Percentiles rank a stretch among this genome's conserved stretches.
These are phyloP conservation scores for Volvariella surrecta DNA, from an alignment of 1,284 basidiomycete genomes.

Conservation along the genomic window DNA sequence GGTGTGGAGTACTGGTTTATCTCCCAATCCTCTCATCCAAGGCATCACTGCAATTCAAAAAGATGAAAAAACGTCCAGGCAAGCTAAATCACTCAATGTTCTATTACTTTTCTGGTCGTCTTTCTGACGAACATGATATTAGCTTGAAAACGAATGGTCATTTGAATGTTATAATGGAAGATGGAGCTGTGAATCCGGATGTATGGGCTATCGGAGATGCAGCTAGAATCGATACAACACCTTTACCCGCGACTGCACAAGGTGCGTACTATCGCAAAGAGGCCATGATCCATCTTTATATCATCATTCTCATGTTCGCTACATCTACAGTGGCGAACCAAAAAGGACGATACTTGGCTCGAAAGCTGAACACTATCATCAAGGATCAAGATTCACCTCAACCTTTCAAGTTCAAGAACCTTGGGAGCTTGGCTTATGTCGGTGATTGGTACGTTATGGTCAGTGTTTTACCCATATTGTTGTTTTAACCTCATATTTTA, in stretches of 20 bases:
- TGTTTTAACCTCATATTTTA: constrained; percentile 3
- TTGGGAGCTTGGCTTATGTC: constrained; percentile 75
- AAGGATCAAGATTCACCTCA: constrained; percentile 30
- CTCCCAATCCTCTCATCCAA: constrained; percentile 70
- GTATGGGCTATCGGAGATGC: constrained; percentile 85
- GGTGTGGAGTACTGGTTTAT: constrained; percentile 82
- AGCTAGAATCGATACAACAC: constrained; percentile 47
- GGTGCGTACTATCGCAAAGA: constrained; percentile 31
- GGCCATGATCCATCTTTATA: background rate
- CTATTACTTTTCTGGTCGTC: no score
- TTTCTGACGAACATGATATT: background rate
- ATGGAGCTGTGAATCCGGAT: constrained; percentile 56
- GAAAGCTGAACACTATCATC: constrained; percentile 57
- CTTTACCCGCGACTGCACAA: constrained; percentile 81
- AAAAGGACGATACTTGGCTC: constrained; percentile 67
- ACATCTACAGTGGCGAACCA: constrained; percentile 69
- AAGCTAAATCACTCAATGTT: constrained; percentile 11
- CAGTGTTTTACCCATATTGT: no score
- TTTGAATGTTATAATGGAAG: constrained; percentile 49
- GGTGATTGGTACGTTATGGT: constrained; percentile 76
- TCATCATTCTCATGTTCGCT: no score
- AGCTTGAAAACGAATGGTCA: constrained; percentile 53
- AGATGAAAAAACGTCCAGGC: constrained; percentile 55
- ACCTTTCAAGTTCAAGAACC: constrained; percentile 63
- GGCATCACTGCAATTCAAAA: constrained; percentile 54